These are phyloP conservation scores for Phytophthora tentaculata DNA, from an alignment of 352 stramenopile genomes.

Conservation along the genomic window DNA sequence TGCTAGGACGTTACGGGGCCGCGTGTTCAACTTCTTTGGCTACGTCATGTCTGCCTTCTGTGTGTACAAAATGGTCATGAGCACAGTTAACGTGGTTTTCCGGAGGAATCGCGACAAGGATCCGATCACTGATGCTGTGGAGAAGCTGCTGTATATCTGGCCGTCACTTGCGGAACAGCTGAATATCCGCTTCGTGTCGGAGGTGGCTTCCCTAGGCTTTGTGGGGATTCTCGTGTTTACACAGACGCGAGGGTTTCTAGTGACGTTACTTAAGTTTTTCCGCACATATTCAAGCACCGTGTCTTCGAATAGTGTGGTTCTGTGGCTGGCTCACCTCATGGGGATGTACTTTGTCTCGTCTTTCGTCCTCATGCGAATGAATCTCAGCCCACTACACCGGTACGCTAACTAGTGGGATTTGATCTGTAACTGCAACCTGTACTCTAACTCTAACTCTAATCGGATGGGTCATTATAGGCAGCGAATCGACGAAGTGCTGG, in stretches of 20 bases:
- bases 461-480: conserved; percentile 35
- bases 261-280: conserved; percentile 84
- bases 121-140: conserved; percentile 79
- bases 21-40: conserved; percentile 84
- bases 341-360: conserved; percentile 91
- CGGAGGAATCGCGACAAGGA: conserved; percentile 83
- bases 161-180: conserved; percentile 76
- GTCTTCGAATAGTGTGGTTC: conserved; percentile 83
- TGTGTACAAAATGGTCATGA: conserved; percentile 90
- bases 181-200: conserved; percentile 82
- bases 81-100: conserved; percentile 84
- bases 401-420: conserved; percentile 26
- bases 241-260: conserved; percentile 80
- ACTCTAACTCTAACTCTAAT: conserved; percentile 18
- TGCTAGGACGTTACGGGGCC: conserved; percentile 51
- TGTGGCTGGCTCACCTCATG: conserved; percentile 86
- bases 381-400: conserved; percentile 73
- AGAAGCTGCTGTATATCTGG: conserved; percentile 86
- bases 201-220: conserved; percentile 78
- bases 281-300: conserved; percentile 82
- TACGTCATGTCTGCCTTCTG: conserved; percentile 83
- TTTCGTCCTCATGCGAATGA: conserved; percentile 91
- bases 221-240: conserved; percentile 87
- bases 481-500: conserved; percentile 84
- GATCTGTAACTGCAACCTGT: neutral